Evolutionary conservation across 1,139 yeast species (phyloP).

Genomic region (Taphrina flavorubra): DNA sequence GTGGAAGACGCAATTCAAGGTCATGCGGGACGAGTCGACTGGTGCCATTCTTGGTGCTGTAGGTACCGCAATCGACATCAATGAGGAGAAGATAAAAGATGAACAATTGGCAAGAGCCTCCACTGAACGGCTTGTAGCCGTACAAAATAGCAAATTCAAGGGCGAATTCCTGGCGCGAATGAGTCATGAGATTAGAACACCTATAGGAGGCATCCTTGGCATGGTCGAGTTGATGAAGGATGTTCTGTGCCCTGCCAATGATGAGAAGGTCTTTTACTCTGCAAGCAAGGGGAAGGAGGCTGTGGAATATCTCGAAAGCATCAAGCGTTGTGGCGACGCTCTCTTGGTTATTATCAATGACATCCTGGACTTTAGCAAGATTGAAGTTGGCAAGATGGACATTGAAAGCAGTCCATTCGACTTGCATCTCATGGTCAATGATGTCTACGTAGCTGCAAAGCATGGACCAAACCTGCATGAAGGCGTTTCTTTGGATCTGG

Average conservation of each 20-base stretch:
- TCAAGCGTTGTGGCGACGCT: conserved; percentile 76
- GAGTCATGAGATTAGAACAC: conserved; percentile 89
- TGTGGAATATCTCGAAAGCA: conserved; percentile 78
- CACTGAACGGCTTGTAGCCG: conserved; percentile 65
- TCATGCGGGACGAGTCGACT: conserved; percentile 47
- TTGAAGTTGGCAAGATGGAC: conserved; percentile 78
- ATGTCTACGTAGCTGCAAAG: conserved; percentile 48
- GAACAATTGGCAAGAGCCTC: conserved; percentile 75
- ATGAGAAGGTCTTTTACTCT: conserved; percentile 12
- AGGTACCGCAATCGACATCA: conserved; percentile 51
- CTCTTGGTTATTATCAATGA: conserved; percentile 78
- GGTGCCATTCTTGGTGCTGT: conserved; percentile 41
- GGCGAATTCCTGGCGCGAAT: conserved; percentile 90
- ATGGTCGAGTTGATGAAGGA: conserved; percentile 89
- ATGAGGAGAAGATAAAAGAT: conserved; percentile 56
- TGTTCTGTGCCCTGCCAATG: conserved; percentile 51
- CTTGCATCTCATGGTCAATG: conserved; percentile 51
- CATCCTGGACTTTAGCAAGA: conserved; percentile 78
- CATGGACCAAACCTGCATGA: conserved; percentile 48
- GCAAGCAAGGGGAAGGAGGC: conserved; percentile 72
- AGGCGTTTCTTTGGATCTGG: conserved; percentile 19
- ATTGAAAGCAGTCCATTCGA: conserved; percentile 66
- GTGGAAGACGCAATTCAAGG: conserved; percentile 45
- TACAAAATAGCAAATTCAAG: conserved; percentile 86
- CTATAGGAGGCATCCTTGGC: conserved; percentile 88